Evolutionary conservation across 1,284 basidiomycete species (phyloP), one percentile per base, ranked within the genome.

Genomic region (Tylopilus sp.): DNA sequence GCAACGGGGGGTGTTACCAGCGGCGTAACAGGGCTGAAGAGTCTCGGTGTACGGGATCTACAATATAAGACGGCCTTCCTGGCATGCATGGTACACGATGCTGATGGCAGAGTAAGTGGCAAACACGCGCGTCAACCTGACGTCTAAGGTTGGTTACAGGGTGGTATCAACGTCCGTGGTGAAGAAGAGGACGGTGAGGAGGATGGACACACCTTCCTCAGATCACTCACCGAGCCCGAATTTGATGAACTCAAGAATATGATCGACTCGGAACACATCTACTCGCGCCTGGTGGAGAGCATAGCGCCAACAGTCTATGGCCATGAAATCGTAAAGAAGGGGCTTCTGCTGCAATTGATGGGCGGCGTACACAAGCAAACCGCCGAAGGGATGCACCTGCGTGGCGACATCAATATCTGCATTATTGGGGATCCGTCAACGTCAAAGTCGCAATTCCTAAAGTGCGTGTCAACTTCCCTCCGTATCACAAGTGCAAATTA

Each of bases 321-420:
- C 0, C 94, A 97, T 67, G 94, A 98, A 64, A 94, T 97, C 48
- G 94, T 97, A 60, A 99, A 99, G 75, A 99, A 99, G 70, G 96
- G 96, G 9, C 79, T 99, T 34, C 73, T 99, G n/a, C 77, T 99
- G 12, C 96, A 99, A 67, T 81, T 99, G 38, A 93, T 99, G 91
- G 95, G 96, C n/a, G 96, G 96, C 39, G 95, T 99, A 11, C 95
- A 99, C 74, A 99, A 99, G 69, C 84, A 94, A 66, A 99, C 95
- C 0, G 75, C 79, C 0, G 96, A 99, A 69, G 96, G 96, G 40
- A 99, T 99, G 81, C 84, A 98, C 67, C 77, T 99, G 17, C 85
- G 96, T 71, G 96, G 96, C 2, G 96, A 99, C 64, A 88, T 99
- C 70, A 99, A 99, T 64, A 94, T 99, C 51, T 99, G 95, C 66